Conservation (phyloP, 2,329 filamentous ascomycete genomes). For the Alternaria triticimaculans region DNA sequence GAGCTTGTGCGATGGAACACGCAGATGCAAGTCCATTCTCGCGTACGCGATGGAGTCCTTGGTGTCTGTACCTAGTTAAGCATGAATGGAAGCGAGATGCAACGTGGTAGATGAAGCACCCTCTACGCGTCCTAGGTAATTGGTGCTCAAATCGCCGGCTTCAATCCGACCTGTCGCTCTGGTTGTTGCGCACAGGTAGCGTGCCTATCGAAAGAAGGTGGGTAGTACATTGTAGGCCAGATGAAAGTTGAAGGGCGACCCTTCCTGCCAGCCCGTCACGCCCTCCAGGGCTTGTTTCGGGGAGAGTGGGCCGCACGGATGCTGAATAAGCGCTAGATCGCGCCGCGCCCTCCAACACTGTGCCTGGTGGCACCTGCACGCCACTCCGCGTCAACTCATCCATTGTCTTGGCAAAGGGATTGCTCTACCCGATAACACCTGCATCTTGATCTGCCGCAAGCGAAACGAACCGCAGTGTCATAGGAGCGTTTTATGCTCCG, state of each 20-base stretch:
- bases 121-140: neutral
- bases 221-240: neutral
- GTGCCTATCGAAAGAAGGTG: neutral
- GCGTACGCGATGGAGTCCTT: neutral
- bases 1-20: neutral
- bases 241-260: neutral
- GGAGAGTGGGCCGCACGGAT: neutral
- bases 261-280: neutral
- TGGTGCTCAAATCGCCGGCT: neutral
- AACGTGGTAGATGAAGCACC: neutral
- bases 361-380: neutral
- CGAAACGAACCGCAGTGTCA: neutral
- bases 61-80: neutral
- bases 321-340: neutral
- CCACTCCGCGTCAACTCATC: neutral
- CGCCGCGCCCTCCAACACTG: neutral
- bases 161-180: neutral
- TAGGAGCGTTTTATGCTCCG: neutral
- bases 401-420: neutral
- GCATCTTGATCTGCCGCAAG: neutral
- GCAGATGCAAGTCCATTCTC: neutral
- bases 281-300: neutral
- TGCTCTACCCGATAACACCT: neutral
- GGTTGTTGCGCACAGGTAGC: neutral
- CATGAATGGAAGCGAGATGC: neutral